A percentile compares a stretch with the other conserved stretches of the same genome.
Conservation (phyloP, 495 filamentous ascomycete genomes). For the Trypethelium eluteriae region DNA sequence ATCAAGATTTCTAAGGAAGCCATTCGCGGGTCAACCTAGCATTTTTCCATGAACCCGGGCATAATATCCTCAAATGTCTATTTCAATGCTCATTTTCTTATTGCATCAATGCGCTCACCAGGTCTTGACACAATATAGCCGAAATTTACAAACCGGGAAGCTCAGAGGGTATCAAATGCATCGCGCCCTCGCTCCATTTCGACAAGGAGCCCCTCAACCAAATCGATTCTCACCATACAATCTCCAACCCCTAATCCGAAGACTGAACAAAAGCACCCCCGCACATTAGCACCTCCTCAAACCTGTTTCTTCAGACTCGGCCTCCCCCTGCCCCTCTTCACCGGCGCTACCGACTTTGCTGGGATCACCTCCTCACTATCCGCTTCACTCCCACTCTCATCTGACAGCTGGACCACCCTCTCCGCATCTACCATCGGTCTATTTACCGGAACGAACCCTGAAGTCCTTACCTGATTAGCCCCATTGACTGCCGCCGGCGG, state of each 20-base stretch:
- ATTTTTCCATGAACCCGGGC: too few species aligned
- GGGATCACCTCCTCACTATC: constrained; percentile 1
- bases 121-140: too few species aligned
- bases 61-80: too few species aligned
- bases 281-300: not conserved
- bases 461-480: not conserved
- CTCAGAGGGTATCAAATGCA: too few species aligned
- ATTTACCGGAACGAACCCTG: not conserved
- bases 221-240: not conserved
- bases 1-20: too few species aligned
- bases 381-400: not conserved
- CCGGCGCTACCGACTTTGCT: not conserved
- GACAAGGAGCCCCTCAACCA: not conserved
- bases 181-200: too few species aligned
- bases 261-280: not conserved
- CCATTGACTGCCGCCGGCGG: not conserved
- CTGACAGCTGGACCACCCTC: not conserved
- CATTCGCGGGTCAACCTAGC: too few species aligned
- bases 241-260: not conserved
- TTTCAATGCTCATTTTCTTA: too few species aligned
- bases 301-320: not conserved
- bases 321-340: constrained; percentile 1
- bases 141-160: too few species aligned
- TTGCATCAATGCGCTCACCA: too few species aligned
- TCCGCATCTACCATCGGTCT: not conserved